Conservation (phyloP, 352 stramenopile species). For the Phytophthora colocasiae region DNA sequence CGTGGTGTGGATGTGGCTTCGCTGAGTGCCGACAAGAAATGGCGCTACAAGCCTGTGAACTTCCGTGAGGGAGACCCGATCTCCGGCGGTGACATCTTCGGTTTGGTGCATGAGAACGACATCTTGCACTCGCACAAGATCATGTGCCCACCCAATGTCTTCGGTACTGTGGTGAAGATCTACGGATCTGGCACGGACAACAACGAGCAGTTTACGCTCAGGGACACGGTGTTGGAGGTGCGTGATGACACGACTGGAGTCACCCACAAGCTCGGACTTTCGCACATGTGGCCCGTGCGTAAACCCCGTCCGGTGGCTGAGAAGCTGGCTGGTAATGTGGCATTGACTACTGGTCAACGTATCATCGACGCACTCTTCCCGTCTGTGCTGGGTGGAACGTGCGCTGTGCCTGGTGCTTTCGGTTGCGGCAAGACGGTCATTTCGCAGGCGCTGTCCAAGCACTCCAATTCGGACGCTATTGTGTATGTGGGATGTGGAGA, state of each 20-base stretch:
- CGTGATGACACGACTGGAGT: conserved; percentile 96
- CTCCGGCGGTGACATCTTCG: conserved; percentile 98
- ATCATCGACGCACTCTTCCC: conserved; percentile 99
- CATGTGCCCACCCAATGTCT: conserved; percentile 99
- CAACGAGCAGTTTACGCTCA: conserved; percentile 96
- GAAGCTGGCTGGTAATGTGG: conserved; percentile 98
- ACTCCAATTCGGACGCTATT: conserved; percentile 99
- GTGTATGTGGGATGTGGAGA: conserved; percentile 99
- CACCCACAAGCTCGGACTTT: conserved; percentile 96
- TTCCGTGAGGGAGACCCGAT: conserved; percentile 96
- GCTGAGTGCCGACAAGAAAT: conserved; percentile 94
- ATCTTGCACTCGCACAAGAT: conserved; percentile 99
- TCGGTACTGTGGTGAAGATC: conserved; percentile 98
- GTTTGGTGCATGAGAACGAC: conserved; percentile 99
- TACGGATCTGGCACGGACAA: conserved; percentile 96
- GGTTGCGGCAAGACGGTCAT: conserved; percentile 99
- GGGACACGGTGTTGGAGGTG: conserved; percentile 99
- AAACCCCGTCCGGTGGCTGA: conserved; percentile 97
- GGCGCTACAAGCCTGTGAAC: conserved; percentile 95
- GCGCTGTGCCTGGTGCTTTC: conserved; percentile 98
- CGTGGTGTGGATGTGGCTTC: conserved; percentile 97
- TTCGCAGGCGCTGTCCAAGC: conserved; percentile 99
- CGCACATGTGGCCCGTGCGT: conserved; percentile 98
- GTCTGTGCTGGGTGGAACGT: conserved; percentile 98
- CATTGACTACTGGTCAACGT: conserved; percentile 98